Evolutionary conservation across 2,329 filamentous ascomycete species (phyloP).

Genomic region (Trichoderma guizhouense): DNA sequence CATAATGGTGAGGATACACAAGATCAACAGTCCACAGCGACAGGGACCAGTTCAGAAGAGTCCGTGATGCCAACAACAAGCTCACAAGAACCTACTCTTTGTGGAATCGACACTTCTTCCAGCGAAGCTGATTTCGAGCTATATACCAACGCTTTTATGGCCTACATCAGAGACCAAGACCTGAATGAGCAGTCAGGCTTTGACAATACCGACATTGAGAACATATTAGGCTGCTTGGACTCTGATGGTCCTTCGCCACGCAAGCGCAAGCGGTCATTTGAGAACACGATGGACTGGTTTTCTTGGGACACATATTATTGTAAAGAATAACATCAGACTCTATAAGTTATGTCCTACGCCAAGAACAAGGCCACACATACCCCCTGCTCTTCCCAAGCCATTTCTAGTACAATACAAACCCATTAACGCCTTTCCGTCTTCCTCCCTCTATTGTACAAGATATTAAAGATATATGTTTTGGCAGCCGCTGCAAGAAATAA

Average conservation of each 20-base stretch:
- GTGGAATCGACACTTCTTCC: background rate
- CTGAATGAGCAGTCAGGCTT: background rate
- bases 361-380: background rate
- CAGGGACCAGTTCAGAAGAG: background rate
- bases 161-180: background rate
- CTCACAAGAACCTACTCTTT: background rate
- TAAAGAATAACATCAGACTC: background rate
- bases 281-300: background rate
- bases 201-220: background rate
- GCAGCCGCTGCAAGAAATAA: background rate
- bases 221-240: background rate
- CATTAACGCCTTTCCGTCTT: background rate
- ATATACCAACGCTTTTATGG: background rate
- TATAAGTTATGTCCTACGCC: background rate
- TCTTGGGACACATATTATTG: conserved; percentile 2
- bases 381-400: background rate
- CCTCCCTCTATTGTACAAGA: background rate
- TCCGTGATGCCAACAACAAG: background rate
- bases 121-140: background rate
- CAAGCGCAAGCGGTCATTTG: background rate
- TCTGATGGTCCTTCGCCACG: background rate
- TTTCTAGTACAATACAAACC: background rate
- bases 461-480: background rate
- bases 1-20: background rate
- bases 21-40: background rate